phyloP scores from a whole-genome alignment of 345 rosid species.

The Anacardium occidentale region DNA sequence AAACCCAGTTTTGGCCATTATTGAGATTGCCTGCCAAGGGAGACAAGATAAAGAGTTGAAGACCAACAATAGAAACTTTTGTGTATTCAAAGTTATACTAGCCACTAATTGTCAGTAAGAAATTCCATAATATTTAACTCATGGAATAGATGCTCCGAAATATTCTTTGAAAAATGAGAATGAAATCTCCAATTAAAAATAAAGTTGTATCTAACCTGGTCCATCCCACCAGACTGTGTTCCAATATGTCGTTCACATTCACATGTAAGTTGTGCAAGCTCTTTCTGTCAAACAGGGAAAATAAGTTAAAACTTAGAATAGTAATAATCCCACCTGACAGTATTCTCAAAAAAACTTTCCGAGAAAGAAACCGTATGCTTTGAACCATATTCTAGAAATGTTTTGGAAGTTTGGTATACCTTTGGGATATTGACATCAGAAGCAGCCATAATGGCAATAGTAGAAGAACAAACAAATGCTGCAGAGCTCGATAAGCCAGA shows the following conservation, averaged over 20 bases:
- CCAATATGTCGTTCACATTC: conserved; percentile 95
- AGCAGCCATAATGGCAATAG: conserved; percentile 92
- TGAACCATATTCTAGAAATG: not conserved
- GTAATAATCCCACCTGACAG: too few species aligned
- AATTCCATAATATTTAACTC: not conserved
- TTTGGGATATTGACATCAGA: conserved; percentile 63
- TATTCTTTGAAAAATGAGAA: not conserved
- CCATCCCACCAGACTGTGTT: conserved; percentile 99
- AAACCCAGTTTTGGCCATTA: conserved; percentile 93
- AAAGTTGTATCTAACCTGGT: conserved; percentile 55
- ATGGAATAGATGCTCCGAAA: not conserved
- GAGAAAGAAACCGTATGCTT: not conserved
- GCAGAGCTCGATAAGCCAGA: conserved; percentile 96
- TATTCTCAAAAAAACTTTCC: not conserved
- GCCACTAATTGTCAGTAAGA: not conserved
- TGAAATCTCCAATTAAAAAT: not conserved
- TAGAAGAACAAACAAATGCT: conserved; percentile 92
- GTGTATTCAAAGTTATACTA: not conserved
- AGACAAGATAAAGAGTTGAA: conserved; percentile 2
- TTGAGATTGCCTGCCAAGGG: conserved; percentile 78
- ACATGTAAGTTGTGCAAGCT: conserved; percentile 90
- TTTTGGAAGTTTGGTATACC: conserved; percentile 39
- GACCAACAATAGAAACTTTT: not conserved
- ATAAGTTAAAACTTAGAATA: not conserved
- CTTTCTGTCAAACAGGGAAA: conserved; percentile 60